A percentile compares a stretch with the other conserved stretches of the same genome.
Conservation (phyloP, 176 grass and related monocot species). For the Oryza australiensis region DNA sequence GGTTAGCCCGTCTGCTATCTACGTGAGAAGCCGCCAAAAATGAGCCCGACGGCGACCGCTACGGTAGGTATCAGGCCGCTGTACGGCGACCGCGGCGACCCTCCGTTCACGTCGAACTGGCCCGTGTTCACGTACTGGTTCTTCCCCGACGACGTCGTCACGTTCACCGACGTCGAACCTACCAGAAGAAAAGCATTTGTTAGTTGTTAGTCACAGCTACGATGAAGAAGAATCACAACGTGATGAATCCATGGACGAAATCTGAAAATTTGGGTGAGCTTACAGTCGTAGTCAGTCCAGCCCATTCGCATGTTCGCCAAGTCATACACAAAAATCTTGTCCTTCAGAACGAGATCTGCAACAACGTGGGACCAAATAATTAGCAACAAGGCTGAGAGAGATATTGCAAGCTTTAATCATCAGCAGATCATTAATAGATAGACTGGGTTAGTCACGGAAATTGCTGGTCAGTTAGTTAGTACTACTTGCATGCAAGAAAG, state of each 20-base stretch:
- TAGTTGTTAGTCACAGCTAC: neutral
- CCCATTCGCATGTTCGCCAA: slow-evolving; percentile 83
- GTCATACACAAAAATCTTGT: slow-evolving; percentile 98
- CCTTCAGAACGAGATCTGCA: slow-evolving; percentile 91
- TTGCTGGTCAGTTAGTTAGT: neutral
- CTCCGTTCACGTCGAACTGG: slow-evolving; percentile 54
- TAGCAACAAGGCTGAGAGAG: slow-evolving; percentile 22
- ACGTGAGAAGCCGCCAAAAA: slow-evolving; percentile 44
- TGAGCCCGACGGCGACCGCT: slow-evolving; percentile 45
- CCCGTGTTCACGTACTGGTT: slow-evolving; percentile 72
- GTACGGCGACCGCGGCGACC: slow-evolving; percentile 21
- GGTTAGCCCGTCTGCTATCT: slow-evolving; percentile 49
- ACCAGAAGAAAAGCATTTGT: neutral
- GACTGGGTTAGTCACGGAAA: neutral
- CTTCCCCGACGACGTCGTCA: slow-evolving; percentile 75
- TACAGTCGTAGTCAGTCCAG: slow-evolving; percentile 92
- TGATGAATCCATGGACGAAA: neutral
- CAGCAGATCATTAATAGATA: neutral
- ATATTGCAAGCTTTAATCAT: neutral
- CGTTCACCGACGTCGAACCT: slow-evolving; percentile 85
- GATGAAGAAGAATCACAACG: neutral
- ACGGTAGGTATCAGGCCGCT: slow-evolving; percentile 28
- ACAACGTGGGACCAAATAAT: slow-evolving; percentile 6
- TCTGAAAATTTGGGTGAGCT: slow-evolving; percentile 16
- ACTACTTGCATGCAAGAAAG: neutral